Conservation (phyloP, 2,329 filamentous ascomycete genomes). For the Cytospora paraplurivora region DNA sequence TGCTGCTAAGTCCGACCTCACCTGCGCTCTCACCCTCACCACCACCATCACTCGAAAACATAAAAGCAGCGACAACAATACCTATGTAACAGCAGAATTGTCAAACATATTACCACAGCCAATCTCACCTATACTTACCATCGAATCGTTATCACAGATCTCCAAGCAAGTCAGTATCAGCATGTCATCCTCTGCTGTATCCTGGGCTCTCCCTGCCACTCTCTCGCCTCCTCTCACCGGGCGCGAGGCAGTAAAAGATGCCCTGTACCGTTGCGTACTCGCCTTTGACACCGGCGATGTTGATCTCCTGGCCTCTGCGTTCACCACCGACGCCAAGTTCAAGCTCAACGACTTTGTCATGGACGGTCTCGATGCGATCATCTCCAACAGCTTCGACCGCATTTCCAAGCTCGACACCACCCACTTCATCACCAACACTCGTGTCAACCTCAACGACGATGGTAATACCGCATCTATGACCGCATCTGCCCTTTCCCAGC, state of each 20-base stretch:
- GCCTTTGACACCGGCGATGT: conserved; percentile 36
- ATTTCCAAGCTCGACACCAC: conserved; percentile 36
- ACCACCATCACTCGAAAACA: no score
- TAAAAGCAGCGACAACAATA: no score
- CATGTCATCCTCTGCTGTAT: no score
- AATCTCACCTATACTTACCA: no score
- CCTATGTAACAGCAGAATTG: no score
- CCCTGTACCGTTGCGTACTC: conserved; percentile 36
- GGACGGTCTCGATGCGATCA: conserved; percentile 32
- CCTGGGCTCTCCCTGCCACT: conserved; percentile 14
- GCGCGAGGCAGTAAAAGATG: conserved; percentile 39
- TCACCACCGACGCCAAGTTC: conserved; percentile 32
- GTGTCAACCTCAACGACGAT: conserved; percentile 25
- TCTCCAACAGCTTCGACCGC: conserved; percentile 28
- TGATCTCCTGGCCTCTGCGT: conserved; percentile 36
- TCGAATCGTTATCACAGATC: no score
- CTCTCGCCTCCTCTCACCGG: conserved; percentile 30
- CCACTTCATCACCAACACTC: conserved; percentile 20
- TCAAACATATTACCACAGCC: no score
- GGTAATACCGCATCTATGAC: conserved; percentile 22
- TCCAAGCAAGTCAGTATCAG: no score
- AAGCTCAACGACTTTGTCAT: conserved; percentile 30
- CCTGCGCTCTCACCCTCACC: no score
- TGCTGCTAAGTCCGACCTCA: no score
- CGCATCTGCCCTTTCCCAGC: conserved; percentile 16